Conservation (phyloP, 768 basidiomycete genomes). For the Suillus luteus region DNA sequence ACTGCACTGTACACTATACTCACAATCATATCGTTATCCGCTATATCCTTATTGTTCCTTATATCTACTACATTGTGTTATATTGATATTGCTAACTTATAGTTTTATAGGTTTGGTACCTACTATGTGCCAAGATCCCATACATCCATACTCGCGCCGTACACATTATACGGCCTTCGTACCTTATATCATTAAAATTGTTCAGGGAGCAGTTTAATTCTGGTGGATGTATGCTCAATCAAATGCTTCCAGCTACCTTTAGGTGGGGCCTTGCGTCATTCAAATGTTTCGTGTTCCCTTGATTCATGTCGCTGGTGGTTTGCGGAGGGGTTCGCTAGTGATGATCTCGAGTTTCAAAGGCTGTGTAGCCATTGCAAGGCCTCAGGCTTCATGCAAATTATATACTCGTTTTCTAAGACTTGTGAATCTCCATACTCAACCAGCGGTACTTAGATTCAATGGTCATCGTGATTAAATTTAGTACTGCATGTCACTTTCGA, state of each 20-base stretch:
- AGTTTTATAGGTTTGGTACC: background rate
- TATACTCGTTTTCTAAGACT: background rate
- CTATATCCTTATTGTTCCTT: slow-evolving; percentile 7
- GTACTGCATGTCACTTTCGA: too few relatives aligned
- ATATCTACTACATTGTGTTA: background rate
- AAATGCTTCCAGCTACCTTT: too few relatives aligned
- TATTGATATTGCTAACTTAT: slow-evolving; percentile 1
- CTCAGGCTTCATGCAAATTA: background rate
- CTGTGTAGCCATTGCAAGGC: too few relatives aligned
- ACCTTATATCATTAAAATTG: background rate
- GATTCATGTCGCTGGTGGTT: too few relatives aligned
- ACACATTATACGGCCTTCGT: background rate
- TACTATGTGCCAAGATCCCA: background rate
- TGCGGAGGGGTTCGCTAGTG: too few relatives aligned
- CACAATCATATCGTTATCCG: background rate
- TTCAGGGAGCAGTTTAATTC: background rate
- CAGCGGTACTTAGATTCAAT: background rate
- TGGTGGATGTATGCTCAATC: too few relatives aligned
- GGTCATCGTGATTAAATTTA: too few relatives aligned
- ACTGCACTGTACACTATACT: slow-evolving; percentile 1
- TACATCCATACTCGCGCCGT: background rate
- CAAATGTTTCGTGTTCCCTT: too few relatives aligned
- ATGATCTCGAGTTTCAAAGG: too few relatives aligned
- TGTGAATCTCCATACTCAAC: background rate
- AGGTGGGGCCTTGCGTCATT: too few relatives aligned